Base-by-base conservation (phyloP, 1,139 yeast genomes). In the Lodderomyces elongisporus region DNA sequence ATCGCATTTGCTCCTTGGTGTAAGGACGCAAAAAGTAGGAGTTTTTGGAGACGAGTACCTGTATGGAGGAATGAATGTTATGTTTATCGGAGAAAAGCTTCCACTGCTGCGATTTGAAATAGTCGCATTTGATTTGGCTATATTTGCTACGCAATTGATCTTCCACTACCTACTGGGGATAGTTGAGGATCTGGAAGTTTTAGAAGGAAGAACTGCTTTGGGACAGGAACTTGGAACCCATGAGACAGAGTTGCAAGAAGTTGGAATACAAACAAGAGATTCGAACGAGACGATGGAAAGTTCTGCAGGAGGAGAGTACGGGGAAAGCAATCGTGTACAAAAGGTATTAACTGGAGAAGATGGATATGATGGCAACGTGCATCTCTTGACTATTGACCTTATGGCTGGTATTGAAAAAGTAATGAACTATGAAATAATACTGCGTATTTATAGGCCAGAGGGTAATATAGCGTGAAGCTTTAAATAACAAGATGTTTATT, bases 341-440 rank as follows among this genome's bases (percentile, higher is more conserved):
- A 46, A 44, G 17, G 39, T 37, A 3, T 46, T 44, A 20, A 42
- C 45, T 22, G 42, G 43, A 15, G 58, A 54, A 8, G 72, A 67
- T 44, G 74, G 74, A 1, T 66, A 62, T 43, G 58, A 52, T 31
- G 73, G 73, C 2, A 59, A 61, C 30, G 71, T 67, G 3, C 39
- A 44, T 29, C 42, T 67, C 27, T 32, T 64, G 22, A 44, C 53
- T 2, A 43, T 67, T 9, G 56, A 65, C 40, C 22, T 65, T 5
- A 30, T 52, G 12, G 47, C 40, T 4, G 47, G 48, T 32, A 43
- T 60, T 8, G 40, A 34, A 33, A 48, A 47, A 5, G 56, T 57
- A 4, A 40, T 56, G 40, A 40, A 39, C 16, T 24, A 24, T n/a
- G 10, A 24, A 7, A 13, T 24, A 51, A 45, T 30, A 47, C 47